phyloP scores from a whole-genome alignment of 1,284 basidiomycete genomes.

The Neolentinus lepideus region DNA sequence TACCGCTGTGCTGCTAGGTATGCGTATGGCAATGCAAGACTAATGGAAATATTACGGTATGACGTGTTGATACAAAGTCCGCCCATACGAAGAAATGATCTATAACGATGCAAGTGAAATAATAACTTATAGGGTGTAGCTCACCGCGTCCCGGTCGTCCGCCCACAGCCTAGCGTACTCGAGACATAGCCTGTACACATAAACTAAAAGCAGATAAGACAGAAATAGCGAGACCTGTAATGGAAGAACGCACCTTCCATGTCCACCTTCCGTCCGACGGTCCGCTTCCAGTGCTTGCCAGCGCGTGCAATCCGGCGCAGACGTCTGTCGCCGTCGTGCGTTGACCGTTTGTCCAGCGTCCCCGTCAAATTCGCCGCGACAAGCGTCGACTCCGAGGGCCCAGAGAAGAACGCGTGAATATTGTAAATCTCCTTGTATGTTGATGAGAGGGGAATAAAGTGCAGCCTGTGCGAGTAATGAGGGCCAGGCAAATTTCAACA shows the following conservation, averaged over 20 bases:
- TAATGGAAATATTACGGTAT: neutral
- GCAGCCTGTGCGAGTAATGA: constrained; percentile 53
- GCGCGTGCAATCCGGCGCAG: constrained; percentile 78
- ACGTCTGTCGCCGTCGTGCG: constrained; percentile 63
- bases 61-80: neutral
- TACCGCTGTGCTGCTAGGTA: neutral
- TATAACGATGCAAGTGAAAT: neutral
- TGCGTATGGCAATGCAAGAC: neutral
- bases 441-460: constrained; percentile 86
- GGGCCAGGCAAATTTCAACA: constrained; percentile 3
- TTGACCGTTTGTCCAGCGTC: constrained; percentile 25
- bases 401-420: constrained; percentile 86
- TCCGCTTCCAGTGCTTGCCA: constrained; percentile 86
- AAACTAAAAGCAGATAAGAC: constrained; percentile 37
- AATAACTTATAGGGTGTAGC: constrained; percentile 26
- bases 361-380: constrained; percentile 29
- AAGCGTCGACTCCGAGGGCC: constrained; percentile 58
- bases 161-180: constrained; percentile 85
- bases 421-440: constrained; percentile 90
- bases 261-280: constrained; percentile 73
- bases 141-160: constrained; percentile 75
- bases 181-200: constrained; percentile 84
- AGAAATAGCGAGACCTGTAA: neutral
- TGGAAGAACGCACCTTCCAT: constrained; percentile 72
- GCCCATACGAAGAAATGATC: neutral